These are phyloP conservation scores for Piromyces sp. DNA, from an alignment of 192 early-diverging fungal genomes.

Conservation along the genomic window DNA sequence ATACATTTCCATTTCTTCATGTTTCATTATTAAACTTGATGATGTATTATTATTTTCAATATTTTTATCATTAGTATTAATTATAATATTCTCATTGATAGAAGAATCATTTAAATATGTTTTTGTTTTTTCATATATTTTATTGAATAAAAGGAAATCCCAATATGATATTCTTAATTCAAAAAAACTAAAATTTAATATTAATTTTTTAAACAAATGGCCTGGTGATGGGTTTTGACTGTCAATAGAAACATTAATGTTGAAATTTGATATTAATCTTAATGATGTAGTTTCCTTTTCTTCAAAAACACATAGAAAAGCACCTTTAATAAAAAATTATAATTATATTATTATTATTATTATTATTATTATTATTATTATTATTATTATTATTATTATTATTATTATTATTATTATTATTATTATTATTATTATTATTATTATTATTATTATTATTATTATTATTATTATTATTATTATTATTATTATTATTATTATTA, in stretches of 20 bases:
- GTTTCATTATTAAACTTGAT: slow-evolving; percentile 7
- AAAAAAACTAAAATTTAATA: not conserved
- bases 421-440: slow-evolving; percentile 30
- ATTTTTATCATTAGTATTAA: not conserved
- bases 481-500: too few species aligned
- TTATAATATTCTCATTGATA: not conserved
- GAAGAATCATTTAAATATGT: slow-evolving; percentile 22
- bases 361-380: not conserved
- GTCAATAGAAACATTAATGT: slow-evolving; percentile 64
- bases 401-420: too few species aligned
- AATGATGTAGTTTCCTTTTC: slow-evolving; percentile 56
- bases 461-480: too few species aligned
- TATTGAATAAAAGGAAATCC: not conserved
- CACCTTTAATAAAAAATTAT: not conserved
- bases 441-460: too few species aligned
- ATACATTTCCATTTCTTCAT: slow-evolving; percentile 24
- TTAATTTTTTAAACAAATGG: not conserved
- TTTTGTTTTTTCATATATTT: slow-evolving; percentile 1
- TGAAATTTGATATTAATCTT: slow-evolving; percentile 80
- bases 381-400: not conserved
- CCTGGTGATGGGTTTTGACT: slow-evolving; percentile 39
- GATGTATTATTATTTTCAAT: not conserved
- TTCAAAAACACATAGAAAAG: slow-evolving; percentile 69
- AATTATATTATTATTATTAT: too few species aligned
- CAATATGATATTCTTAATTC: slow-evolving; percentile 2